Conservation (phyloP, 768 basidiomycete species). For the Mycena albidolilacea region DNA sequence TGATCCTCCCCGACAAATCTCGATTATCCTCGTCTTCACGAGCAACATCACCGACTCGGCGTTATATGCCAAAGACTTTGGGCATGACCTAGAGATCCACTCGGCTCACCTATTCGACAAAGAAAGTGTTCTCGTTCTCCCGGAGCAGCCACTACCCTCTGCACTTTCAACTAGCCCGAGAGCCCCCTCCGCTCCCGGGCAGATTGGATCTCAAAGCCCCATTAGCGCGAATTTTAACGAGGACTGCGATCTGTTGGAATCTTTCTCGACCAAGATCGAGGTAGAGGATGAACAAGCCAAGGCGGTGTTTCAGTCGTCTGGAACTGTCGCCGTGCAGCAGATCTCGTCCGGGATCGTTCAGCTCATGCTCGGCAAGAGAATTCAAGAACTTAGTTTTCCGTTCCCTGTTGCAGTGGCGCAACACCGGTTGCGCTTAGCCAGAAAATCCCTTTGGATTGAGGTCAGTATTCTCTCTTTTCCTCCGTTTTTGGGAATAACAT, state of each 20-base stretch:
- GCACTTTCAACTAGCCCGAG: not conserved
- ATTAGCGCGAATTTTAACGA: slow-evolving; percentile 43
- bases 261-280: slow-evolving; percentile 38
- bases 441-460: not conserved
- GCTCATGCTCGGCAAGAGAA: slow-evolving; percentile 43
- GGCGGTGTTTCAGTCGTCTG: slow-evolving; percentile 38
- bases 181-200: slow-evolving; percentile 6
- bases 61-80: slow-evolving; percentile 14
- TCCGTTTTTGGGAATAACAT: no score
- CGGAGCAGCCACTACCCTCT: slow-evolving; percentile 25
- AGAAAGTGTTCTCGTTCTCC: slow-evolving; percentile 23
- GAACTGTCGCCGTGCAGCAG: slow-evolving; percentile 37
- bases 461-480: not conserved
- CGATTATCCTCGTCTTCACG: slow-evolving; percentile 18
- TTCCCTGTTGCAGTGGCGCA: slow-evolving; percentile 52
- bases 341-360: slow-evolving; percentile 41
- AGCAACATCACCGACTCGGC: slow-evolving; percentile 10
- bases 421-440: slow-evolving; percentile 32
- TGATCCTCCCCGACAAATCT: slow-evolving; percentile 15
- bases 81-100: slow-evolving; percentile 19
- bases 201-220: slow-evolving; percentile 41
- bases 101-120: slow-evolving; percentile 23
- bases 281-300: slow-evolving; percentile 40
- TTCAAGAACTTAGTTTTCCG: slow-evolving; percentile 12
- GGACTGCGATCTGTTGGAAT: slow-evolving; percentile 42